phyloP scores from a whole-genome alignment of 306 rosid genomes.

The Ziziphus jujuba region DNA sequence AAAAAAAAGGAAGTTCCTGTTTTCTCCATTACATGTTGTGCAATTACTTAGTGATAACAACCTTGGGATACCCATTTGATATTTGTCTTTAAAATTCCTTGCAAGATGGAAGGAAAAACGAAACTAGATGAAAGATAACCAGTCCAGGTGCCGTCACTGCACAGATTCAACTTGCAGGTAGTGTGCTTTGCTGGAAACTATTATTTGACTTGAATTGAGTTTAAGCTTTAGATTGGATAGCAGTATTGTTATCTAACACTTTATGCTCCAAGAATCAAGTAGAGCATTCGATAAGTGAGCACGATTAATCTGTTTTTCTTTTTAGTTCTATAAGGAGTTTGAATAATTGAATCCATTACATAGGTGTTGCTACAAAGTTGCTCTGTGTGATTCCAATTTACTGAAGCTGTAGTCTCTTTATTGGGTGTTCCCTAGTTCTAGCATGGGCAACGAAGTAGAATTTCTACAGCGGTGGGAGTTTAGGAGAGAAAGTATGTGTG shows the following conservation, averaged over 20 bases:
- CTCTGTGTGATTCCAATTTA: background rate
- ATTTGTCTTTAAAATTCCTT: slow-evolving; percentile 6
- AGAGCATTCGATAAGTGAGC: background rate
- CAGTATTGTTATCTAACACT: background rate
- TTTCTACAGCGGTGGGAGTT: slow-evolving; percentile 29
- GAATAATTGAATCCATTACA: slow-evolving; percentile 8
- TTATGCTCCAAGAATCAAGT: background rate
- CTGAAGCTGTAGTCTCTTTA: background rate
- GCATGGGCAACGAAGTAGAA: slow-evolving; percentile 7
- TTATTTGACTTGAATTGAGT: background rate
- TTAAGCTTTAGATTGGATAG: slow-evolving; percentile 4
- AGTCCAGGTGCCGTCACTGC: background rate
- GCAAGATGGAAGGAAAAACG: slow-evolving; percentile 17
- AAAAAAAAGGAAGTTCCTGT: background rate
- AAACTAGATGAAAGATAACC: slow-evolving; percentile 3
- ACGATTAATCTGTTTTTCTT: background rate
- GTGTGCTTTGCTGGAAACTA: background rate
- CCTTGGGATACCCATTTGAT: background rate
- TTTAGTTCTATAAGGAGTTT: too few relatives aligned
- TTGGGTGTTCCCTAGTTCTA: slow-evolving; percentile 8
- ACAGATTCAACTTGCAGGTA: background rate
- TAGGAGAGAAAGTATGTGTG: slow-evolving; percentile 18
- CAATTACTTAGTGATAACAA: background rate
- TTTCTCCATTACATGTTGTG: background rate
- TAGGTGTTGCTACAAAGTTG: background rate